A percentile compares a stretch with the other conserved stretches of the same genome.
These are phyloP conservation scores for Pseudocercospora musae DNA, from an alignment of 2,329 filamentous ascomycete species.

Conservation along the genomic window DNA sequence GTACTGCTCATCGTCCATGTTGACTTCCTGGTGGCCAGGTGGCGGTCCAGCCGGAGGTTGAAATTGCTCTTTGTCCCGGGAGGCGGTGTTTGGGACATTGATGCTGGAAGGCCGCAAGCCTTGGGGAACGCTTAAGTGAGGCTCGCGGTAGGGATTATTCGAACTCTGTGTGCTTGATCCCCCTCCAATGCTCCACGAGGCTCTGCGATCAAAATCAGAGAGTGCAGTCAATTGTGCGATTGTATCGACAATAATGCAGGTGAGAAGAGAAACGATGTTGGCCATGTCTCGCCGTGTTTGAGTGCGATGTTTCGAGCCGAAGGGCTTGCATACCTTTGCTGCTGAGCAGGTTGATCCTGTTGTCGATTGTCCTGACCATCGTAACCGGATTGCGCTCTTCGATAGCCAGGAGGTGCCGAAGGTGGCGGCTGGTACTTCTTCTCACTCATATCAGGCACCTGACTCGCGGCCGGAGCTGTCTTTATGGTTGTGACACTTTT, in stretches of 20 bases:
- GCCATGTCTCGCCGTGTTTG: not conserved
- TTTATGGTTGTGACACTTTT: conserved; percentile 10
- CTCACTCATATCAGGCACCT: conserved; percentile 11
- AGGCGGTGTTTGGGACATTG: conserved; percentile 13
- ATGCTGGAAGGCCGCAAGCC: conserved; percentile 18
- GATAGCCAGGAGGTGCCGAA: conserved; percentile 21
- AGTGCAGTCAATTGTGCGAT: not conserved
- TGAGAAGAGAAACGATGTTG: not conserved
- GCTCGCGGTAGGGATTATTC: conserved; percentile 24
- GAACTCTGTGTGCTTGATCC: conserved; percentile 16
- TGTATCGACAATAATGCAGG: not conserved
- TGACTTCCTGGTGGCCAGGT: conserved; percentile 23
- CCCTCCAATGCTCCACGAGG: conserved; percentile 20
- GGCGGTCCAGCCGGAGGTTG: conserved; percentile 34
- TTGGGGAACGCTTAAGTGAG: conserved; percentile 10
- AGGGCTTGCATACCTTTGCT: not conserved
- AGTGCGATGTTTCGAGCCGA: not conserved
- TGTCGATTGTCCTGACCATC: conserved; percentile 7
- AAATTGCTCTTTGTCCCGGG: conserved; percentile 26
- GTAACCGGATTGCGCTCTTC: conserved; percentile 17
- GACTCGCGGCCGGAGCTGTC: conserved; percentile 13
- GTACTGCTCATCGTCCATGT: conserved; percentile 25
- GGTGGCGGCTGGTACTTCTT: conserved; percentile 21
- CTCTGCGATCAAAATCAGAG: conserved; percentile 8
- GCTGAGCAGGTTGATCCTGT: conserved; percentile 9